Evolutionary conservation across 495 filamentous ascomycete species (phyloP), one percentile per base, ranked within the genome.

Genomic region (Penicillium angulare): DNA sequence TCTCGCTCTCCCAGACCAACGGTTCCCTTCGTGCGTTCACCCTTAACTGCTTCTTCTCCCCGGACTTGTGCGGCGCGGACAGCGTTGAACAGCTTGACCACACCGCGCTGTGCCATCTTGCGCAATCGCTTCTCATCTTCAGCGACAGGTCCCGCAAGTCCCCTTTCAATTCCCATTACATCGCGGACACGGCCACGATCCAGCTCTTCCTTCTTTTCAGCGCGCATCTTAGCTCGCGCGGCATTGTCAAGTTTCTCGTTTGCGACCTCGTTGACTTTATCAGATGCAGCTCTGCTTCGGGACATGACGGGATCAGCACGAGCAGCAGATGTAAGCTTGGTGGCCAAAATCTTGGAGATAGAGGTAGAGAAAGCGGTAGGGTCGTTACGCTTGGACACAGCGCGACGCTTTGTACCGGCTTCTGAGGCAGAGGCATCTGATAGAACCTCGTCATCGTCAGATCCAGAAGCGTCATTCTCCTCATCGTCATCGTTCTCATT

Each of bases 1-100:
- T 91, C 83, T 56, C 86, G 81, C 68, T 86, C 77, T 52, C 75
- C 81, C 48, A 82, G 75, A 12, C 89, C 89, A 39, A 92, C 75
- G 10, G 92, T 74, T n/a, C 87, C 88, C 66, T 87, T 84, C 62
- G 79, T 77, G 63, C 80, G 74, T 26, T 83, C 82, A 31, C 77
- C 78, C 72, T 74, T 80, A 59, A 84, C 83, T 8, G 89, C 90
- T 64, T 90, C 83, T 60, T 84, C 80, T 2, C 84, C 88, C 56
- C 86, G 87, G 24, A 96, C 86, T 73, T 97, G 93, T 13, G 92
- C 91, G 7, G 89, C 88, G 24, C 92, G 79, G 23, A 98, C 89
- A 0, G 93, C 95, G 72, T 97, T 95, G 67, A 97, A 98, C 49
- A 98, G 73, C 77, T 92, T 93, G 10, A 97, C 84, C 16, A 96